Base-by-base conservation (phyloP, 176 grass and related monocot species). In the Musa beccarii region DNA sequence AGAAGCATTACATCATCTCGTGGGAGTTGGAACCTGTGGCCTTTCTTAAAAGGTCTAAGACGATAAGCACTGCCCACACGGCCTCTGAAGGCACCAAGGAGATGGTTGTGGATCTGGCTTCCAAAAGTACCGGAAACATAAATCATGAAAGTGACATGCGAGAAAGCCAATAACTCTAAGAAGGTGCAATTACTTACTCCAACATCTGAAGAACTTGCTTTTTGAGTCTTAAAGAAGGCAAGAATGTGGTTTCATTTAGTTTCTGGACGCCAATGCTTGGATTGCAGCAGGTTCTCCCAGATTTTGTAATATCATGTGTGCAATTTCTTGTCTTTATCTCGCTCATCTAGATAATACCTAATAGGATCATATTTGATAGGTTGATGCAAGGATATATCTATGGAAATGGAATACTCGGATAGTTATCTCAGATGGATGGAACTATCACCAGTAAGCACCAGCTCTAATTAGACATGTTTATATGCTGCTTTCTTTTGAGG, bases 391-490 rank as follows among this genome's bases (percentile, higher is more conserved):
- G 74, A 93, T 97, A 83, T 97, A 86, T 90, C 72, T 97, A 21
- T 97, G 93, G 93, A 90, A 93, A 85, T 97, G 89, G 89, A 97
- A 97, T 76, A 68, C 84, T 28, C 81, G 75, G 59, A 83, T 97
- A 83, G 90, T 97, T 79, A 93, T 97, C 80, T 97, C 93, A 53
- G 93, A 97, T 97, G 51, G 93, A 97, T 77, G 93, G 93, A 81
- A 97, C 93, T 77, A 97, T 97, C 61, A 97, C 93, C 76, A 97
- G 93, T 93, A 87, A 92, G 81, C 64, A 34, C 55, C 34, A 43
- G 34, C 4, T 66, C 2, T 66, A 68, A 15, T 68, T 16, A 43
- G 14, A 29, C 22, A 68, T 29, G 2, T 6, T 29, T 34, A 6
- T 15, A 15, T 68, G 10, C 23, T 68, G 22, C 10, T 29, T 43